These are phyloP conservation scores for Colletotrichum sp. DNA, from an alignment of 2,329 filamentous ascomycete genomes.

Conservation along the genomic window DNA sequence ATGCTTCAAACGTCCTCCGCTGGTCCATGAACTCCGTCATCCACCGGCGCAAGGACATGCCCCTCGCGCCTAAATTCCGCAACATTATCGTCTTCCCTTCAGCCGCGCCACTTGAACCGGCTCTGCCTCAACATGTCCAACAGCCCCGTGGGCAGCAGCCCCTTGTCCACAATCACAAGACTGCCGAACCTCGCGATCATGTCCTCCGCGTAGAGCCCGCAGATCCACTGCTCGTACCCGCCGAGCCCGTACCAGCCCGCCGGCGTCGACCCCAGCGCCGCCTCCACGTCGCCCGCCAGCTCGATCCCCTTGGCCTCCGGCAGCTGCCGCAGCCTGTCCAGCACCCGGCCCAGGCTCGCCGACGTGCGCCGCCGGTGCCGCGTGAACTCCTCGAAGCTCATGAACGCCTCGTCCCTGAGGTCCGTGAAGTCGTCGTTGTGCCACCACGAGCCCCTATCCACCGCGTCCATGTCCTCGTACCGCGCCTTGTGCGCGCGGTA, in stretches of 20 bases:
- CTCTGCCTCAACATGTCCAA: conserved; percentile 39
- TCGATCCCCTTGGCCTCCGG: conserved; percentile 30
- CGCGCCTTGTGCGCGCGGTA: conserved; percentile 33
- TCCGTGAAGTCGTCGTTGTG: conserved; percentile 16
- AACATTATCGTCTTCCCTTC: background rate
- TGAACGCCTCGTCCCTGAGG: conserved; percentile 31
- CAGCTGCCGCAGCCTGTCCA: conserved; percentile 29
- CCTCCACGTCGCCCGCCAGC: conserved; percentile 22
- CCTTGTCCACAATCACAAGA: conserved; percentile 40
- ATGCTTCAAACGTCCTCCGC: background rate
- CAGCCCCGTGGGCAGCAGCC: conserved; percentile 43
- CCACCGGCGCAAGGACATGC: background rate
- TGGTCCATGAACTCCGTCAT: background rate
- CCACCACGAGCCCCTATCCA: conserved; percentile 5
- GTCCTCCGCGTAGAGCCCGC: conserved; percentile 39
- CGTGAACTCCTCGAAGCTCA: conserved; percentile 42
- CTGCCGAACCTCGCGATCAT: conserved; percentile 43
- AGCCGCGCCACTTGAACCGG: conserved; percentile 41
- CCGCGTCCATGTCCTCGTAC: conserved; percentile 31
- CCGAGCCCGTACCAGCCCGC: conserved; percentile 9
- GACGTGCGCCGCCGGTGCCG: conserved; percentile 36
- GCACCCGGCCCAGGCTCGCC: conserved; percentile 26
- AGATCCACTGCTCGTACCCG: conserved; percentile 41
- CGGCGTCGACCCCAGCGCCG: conserved; percentile 21
- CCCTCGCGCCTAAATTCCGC: background rate